Base-by-base conservation (phyloP, 257 asterid genomes). In the Cynanchum wilfordii region DNA sequence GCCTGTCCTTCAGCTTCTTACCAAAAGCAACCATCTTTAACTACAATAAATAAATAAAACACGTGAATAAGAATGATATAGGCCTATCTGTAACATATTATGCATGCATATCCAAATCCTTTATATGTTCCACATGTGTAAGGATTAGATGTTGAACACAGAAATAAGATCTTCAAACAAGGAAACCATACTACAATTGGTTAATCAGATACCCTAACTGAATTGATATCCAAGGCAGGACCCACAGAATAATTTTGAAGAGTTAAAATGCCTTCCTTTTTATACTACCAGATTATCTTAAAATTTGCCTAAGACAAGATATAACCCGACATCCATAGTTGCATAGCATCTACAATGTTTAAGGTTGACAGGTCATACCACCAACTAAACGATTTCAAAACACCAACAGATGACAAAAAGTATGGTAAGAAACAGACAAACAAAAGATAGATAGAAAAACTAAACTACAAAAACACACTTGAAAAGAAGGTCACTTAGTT, bases 21-120 rank as follows among this genome's bases (percentile, higher is more conserved):
- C 98, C 98, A 30, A 92, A 92, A 58, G 85, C 96, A 84, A 92
- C 98, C 98, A 92, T 92, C 82, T 81, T 77, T 81, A 73, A 79
- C 88, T 80, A 80, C 78, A 80, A 77, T 42, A 73, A 82, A 69
- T 9, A 49, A 69, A 3, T 51, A 0, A 59, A 58, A 42, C 70
- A 50, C 47, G 13, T 56, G 36, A 5, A 55, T 66, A n/a, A 58
- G 36, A 44, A 55, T 45, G 15, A 42, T 20, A 63, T 54, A 59
- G 29, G 47, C n/a, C 44, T 51, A 69, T 40, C 36, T 16, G 25
- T 6, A 27, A 36, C n/a, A 64, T 36, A 64, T 5, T 64, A 19
- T 36, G 49, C 7, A 8, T 33, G 42, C 50, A 19, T 64, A 62
- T 64, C 3, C 69, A 64, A 64, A 64, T 13, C 17, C n/a, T 64